phyloP scores from a whole-genome alignment of 2,329 filamentous ascomycete genomes.

The Colletotrichum lentis region DNA sequence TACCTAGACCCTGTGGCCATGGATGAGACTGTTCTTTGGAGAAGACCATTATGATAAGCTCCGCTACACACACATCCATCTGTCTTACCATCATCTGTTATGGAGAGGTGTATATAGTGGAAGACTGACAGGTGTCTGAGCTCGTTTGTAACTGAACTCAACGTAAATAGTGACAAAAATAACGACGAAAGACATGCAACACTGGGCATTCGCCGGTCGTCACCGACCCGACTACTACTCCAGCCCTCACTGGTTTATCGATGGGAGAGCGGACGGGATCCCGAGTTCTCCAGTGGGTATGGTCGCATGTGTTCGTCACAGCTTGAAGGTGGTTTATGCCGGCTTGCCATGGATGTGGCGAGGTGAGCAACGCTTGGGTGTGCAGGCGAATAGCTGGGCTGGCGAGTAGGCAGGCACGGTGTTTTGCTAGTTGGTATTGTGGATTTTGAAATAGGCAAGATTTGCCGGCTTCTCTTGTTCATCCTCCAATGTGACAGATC shows the following conservation, averaged over 20 bases:
- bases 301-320: not conserved
- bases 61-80: not conserved
- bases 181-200: not conserved
- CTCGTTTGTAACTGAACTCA: too few species aligned
- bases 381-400: not conserved
- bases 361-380: not conserved
- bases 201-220: constrained; percentile 7
- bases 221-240: constrained; percentile 12
- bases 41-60: not conserved
- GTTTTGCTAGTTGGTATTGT: not conserved
- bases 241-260: constrained; percentile 10
- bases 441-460: not conserved
- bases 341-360: not conserved
- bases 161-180: not conserved
- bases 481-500: not conserved
- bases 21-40: too few species aligned
- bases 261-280: constrained; percentile 3
- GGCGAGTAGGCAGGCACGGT: not conserved
- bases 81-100: not conserved
- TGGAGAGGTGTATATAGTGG: too few species aligned
- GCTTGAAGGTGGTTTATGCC: not conserved
- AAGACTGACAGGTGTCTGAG: too few species aligned
- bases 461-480: not conserved
- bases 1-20: not conserved
- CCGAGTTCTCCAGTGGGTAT: constrained; percentile 3